Conservation (phyloP, 805 yeast species). For the Ogataea pilisensis region DNA sequence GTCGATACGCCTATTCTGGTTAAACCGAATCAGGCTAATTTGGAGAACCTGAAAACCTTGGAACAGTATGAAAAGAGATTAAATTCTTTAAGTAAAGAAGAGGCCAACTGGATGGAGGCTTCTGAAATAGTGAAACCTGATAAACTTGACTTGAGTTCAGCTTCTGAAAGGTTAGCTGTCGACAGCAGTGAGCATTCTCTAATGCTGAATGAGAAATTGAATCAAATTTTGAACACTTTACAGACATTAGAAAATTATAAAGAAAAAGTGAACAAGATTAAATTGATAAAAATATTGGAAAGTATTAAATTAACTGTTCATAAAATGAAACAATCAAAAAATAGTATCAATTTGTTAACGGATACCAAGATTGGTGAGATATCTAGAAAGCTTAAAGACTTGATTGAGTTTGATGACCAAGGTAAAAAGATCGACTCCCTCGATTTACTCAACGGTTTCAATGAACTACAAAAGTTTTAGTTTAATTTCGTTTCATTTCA, state of each 20-base stretch:
- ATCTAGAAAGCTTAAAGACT: slow-evolving; percentile 17
- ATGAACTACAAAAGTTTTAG: slow-evolving; percentile 10
- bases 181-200: slow-evolving; percentile 2
- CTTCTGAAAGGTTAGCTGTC: slow-evolving; percentile 6
- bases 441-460: slow-evolving; percentile 33
- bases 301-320: slow-evolving; percentile 31
- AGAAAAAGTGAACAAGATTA: slow-evolving; percentile 6
- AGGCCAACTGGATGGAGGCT: slow-evolving; percentile 38
- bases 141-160: slow-evolving; percentile 11
- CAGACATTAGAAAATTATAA: slow-evolving; percentile 9
- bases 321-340: slow-evolving; percentile 23
- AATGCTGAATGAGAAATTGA: slow-evolving; percentile 12
- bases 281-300: slow-evolving; percentile 29
- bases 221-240: slow-evolving; percentile 12
- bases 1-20: slow-evolving; percentile 28
- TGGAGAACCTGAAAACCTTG: slow-evolving; percentile 45
- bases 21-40: slow-evolving; percentile 59
- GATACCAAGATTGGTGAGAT: slow-evolving; percentile 19
- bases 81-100: slow-evolving; percentile 41
- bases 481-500: too few relatives aligned
- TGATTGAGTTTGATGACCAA: slow-evolving; percentile 16
- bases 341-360: slow-evolving; percentile 17
- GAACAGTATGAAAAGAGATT: slow-evolving; percentile 43
- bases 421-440: slow-evolving; percentile 29
- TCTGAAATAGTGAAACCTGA: slow-evolving; percentile 5